Evolutionary conservation across 306 rosid species (phyloP).

Genomic region (Notholithocarpus densiflorus): DNA sequence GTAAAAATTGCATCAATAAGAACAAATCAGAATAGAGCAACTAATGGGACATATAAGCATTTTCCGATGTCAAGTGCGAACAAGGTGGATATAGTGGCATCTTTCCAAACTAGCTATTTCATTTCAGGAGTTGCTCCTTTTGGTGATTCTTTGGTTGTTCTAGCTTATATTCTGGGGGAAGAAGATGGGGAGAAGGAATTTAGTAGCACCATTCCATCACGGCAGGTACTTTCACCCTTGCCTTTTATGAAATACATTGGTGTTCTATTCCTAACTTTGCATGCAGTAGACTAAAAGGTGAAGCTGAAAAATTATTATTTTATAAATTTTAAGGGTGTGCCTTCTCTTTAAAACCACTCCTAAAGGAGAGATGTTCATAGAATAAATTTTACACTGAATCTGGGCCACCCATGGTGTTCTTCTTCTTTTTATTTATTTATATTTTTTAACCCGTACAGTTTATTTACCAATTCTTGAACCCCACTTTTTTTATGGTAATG

Average conservation of each 20-base stretch:
- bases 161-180: constrained; percentile 88
- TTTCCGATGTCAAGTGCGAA: constrained; percentile 61
- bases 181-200: constrained; percentile 85
- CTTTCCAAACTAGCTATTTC: constrained; percentile 86
- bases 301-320: neutral
- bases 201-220: constrained; percentile 69
- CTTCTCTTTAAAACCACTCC: no score
- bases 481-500: neutral
- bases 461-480: neutral
- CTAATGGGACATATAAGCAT: constrained; percentile 63
- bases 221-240: constrained; percentile 53
- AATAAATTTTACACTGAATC: neutral
- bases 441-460: neutral
- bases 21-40: constrained; percentile 50
- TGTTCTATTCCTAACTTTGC: constrained; percentile 4
- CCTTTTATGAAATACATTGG: constrained; percentile 18
- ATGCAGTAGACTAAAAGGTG: neutral
- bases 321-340: neutral
- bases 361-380: neutral
- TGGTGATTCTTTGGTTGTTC: constrained; percentile 90
- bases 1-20: constrained; percentile 83
- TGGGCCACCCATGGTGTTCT: neutral
- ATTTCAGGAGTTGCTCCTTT: constrained; percentile 96
- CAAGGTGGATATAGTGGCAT: constrained; percentile 95
- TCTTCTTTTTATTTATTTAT: neutral